A percentile compares a stretch with the other conserved stretches of the same genome.
Evolutionary conservation across 495 filamentous ascomycete species (phyloP).

Genomic region (Penicillium taxi): DNA sequence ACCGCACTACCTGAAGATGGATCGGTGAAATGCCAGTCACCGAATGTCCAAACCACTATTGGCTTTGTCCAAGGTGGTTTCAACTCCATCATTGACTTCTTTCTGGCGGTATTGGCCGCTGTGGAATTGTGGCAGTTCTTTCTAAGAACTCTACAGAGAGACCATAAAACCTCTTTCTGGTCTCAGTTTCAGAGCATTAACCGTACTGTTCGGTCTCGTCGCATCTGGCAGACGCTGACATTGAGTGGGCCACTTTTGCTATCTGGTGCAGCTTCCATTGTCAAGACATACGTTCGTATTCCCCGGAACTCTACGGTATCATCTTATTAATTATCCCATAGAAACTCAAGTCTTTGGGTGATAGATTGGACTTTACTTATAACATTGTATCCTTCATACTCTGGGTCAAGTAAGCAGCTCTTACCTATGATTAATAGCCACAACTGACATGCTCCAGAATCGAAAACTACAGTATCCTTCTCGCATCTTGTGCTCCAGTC

Average conservation of each 20-base stretch:
- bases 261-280: constrained; percentile 28
- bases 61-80: constrained; percentile 36
- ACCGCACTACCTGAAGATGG: constrained; percentile 27
- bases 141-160: constrained; percentile 22
- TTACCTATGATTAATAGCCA: no score
- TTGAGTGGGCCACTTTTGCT: constrained; percentile 26
- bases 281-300: constrained; percentile 29
- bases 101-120: constrained; percentile 24
- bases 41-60: constrained; percentile 26
- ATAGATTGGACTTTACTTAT: constrained; percentile 27
- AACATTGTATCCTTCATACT: constrained; percentile 32
- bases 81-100: constrained; percentile 29
- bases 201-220: constrained; percentile 21
- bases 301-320: background rate
- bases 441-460: constrained; percentile 15
- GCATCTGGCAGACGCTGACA: constrained; percentile 31
- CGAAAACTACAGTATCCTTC: constrained; percentile 32
- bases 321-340: background rate
- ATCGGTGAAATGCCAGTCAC: constrained; percentile 28
- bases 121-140: constrained; percentile 33
- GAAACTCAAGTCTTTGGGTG: constrained; percentile 26
- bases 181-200: constrained; percentile 26
- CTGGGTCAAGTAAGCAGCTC: constrained; percentile 28
- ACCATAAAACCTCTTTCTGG: constrained; percentile 21
- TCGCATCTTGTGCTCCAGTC: constrained; percentile 28